Evolutionary conservation across 306 rosid species (phyloP), one percentile per base, ranked within the genome.

Genomic region (Trifolium repens): DNA sequence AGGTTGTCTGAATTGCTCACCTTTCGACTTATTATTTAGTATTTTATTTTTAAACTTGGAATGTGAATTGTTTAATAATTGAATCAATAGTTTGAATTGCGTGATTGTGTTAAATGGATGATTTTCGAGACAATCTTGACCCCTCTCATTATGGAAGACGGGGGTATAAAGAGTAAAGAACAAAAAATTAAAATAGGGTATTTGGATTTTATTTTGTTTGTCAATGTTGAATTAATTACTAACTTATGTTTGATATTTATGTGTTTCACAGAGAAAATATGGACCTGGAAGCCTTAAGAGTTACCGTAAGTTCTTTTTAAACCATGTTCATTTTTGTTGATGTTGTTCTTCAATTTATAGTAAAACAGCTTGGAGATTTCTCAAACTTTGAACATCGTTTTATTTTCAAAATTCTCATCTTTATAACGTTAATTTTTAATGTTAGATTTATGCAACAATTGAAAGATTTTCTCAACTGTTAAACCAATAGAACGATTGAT

Each of bases 211-310:
- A 40, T 26, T 19, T 47, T 34, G 5, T 2, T 57, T 61, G 7
- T 30, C 4, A 67, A 42, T 17, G 71, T 24, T 58, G 42, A 4
- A 47, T 2, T 27, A 32, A 61, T 32, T 32, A 70, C 34, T 69
- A 44, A 30, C 32, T 5, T 8, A 0, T 67, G 78, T 4, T 53
- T 50, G 12, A 54, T 24, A 15, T 15, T 78, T 72, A 12, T 77
- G 74, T 34, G 12, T 71, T 67, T 81, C 14, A 60, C 91, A 93
- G 96, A 87, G 32, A 10, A 76, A 72, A 24, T 83, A 43, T 81
- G 96, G 98, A 81, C 89, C 90, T 1, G 94, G 94, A 42, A 93
- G 96, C 75, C 86, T 93, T 66, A 89, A 79, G 80, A 84, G 84
- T 88, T 74, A 9, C 82, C 92, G 98, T 93, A 80, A 90, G 65